Evolutionary conservation across 2,329 filamentous ascomycete species (phyloP).

Genomic region (Xenosphaeropsis pyriputrescens): DNA sequence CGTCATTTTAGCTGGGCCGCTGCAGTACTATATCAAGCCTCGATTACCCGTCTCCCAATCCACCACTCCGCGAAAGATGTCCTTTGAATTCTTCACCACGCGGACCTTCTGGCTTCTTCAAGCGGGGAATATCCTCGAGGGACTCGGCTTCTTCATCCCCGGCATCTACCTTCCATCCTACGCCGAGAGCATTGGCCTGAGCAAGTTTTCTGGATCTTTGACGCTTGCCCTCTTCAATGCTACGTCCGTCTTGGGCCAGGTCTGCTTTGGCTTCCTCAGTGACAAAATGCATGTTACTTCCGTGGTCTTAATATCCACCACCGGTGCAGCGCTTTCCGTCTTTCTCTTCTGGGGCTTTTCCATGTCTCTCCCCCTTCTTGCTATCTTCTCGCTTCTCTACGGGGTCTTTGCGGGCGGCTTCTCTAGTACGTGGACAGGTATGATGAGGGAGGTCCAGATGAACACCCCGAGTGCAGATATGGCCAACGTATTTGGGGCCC

Average conservation of each 20-base stretch:
- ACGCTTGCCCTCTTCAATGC: constrained; percentile 28
- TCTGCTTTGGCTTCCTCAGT: constrained; percentile 24
- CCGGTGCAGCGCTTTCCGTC: constrained; percentile 26
- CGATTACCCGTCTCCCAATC: constrained; percentile 26
- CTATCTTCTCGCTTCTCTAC: constrained; percentile 29
- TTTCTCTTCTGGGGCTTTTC: constrained; percentile 34
- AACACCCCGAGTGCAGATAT: constrained; percentile 8
- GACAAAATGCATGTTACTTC: constrained; percentile 21
- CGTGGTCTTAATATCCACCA: constrained; percentile 25
- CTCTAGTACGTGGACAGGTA: constrained; percentile 28
- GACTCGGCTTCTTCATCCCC: constrained; percentile 31
- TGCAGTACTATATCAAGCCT: constrained; percentile 40
- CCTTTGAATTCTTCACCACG: constrained; percentile 23
- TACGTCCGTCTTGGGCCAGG: constrained; percentile 24
- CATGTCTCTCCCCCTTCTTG: constrained; percentile 20
- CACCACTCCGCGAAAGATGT: constrained; percentile 1
- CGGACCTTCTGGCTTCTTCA: constrained; percentile 31
- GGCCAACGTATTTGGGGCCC: constrained; percentile 15
- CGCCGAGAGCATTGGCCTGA: background rate
- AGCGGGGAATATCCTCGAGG: constrained; percentile 29
- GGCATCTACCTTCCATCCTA: constrained; percentile 30
- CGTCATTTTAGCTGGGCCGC: constrained; percentile 34
- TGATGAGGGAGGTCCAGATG: constrained; percentile 8
- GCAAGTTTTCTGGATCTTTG: constrained; percentile 6
- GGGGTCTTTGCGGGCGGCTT: constrained; percentile 37